These are phyloP conservation scores for Glonium stellatum DNA, from an alignment of 495 filamentous ascomycete species.

Conservation along the genomic window DNA sequence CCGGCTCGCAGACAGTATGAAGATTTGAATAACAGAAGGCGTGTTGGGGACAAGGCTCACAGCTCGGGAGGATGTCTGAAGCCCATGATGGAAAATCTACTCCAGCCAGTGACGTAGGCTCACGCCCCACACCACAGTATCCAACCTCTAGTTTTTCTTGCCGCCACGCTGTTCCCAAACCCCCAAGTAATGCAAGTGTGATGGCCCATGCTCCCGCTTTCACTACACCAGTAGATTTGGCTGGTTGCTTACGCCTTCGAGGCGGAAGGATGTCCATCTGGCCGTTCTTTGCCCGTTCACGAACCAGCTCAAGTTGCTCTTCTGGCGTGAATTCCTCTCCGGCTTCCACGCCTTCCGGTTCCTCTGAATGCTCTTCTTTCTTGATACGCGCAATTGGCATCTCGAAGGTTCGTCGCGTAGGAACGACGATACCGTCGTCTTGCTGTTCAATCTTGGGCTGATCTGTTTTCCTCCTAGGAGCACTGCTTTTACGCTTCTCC, in stretches of 20 bases:
- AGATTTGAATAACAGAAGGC: conserved; percentile 80
- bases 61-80: conserved; percentile 63
- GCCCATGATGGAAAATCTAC: conserved; percentile 48
- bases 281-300: conserved; percentile 48
- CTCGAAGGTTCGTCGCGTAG: conserved; percentile 41
- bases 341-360: conserved; percentile 37
- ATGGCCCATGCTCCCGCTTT: conserved; percentile 45
- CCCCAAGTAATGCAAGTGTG: conserved; percentile 58
- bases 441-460: conserved; percentile 27
- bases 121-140: conserved; percentile 82
- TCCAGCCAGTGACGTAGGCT: conserved; percentile 35
- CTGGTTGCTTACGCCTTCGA: conserved; percentile 20
- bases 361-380: conserved; percentile 42
- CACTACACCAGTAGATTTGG: conserved; percentile 27
- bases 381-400: conserved; percentile 30
- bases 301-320: conserved; percentile 67
- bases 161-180: conserved; percentile 77
- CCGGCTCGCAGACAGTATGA: conserved; percentile 70
- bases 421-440: conserved; percentile 38
- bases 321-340: conserved; percentile 94
- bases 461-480: conserved; percentile 39
- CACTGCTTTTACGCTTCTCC: conserved; percentile 44
- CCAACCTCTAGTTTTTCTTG: conserved; percentile 92
- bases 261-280: conserved; percentile 33
- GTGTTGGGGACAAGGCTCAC: conserved; percentile 87